Evolutionary conservation across 2,329 filamentous ascomycete species (phyloP).

Genomic region (Curvularia sp.): DNA sequence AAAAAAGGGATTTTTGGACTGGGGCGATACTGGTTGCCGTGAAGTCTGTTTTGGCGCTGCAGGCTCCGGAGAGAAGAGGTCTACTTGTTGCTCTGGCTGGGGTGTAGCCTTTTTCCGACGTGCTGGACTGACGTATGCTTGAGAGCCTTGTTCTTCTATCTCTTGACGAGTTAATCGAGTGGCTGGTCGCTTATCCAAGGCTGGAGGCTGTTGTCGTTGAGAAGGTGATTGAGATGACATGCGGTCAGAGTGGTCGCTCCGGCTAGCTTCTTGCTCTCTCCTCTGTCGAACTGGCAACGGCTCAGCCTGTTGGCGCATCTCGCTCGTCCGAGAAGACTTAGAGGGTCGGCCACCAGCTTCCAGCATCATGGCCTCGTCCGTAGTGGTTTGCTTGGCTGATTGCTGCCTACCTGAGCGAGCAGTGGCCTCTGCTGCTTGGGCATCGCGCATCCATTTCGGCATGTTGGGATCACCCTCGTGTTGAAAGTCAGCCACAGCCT

Average conservation of each 20-base stretch:
- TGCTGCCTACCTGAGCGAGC: constrained; percentile 32
- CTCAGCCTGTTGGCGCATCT: constrained; percentile 34
- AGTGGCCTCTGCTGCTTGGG: constrained; percentile 53
- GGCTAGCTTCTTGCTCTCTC: constrained; percentile 32
- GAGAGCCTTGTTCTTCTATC: constrained; percentile 79
- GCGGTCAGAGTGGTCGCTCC: constrained; percentile 47
- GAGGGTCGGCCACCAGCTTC: constrained; percentile 70
- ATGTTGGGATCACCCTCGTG: constrained; percentile 76
- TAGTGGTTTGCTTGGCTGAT: constrained; percentile 43
- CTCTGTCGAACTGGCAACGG: constrained; percentile 33
- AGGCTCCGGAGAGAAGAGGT: constrained; percentile 64
- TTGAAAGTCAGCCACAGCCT: constrained; percentile 86
- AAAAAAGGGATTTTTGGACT: constrained; percentile 52
- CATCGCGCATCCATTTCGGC: constrained; percentile 94
- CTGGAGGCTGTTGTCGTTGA: constrained; percentile 45
- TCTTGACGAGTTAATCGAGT: constrained; percentile 74
- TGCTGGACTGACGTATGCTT: constrained; percentile 87
- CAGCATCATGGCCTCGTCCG: constrained; percentile 74
- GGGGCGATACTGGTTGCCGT: constrained; percentile 44
- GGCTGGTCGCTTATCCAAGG: constrained; percentile 53
- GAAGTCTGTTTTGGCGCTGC: constrained; percentile 31
- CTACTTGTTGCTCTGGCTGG: constrained; percentile 57
- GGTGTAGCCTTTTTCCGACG: constrained; percentile 74
- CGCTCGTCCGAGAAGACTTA: constrained; percentile 44
- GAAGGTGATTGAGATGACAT: constrained; percentile 52